Base-by-base conservation (phyloP, 2,329 filamentous ascomycete species). In the Colletotrichum sp. region DNA sequence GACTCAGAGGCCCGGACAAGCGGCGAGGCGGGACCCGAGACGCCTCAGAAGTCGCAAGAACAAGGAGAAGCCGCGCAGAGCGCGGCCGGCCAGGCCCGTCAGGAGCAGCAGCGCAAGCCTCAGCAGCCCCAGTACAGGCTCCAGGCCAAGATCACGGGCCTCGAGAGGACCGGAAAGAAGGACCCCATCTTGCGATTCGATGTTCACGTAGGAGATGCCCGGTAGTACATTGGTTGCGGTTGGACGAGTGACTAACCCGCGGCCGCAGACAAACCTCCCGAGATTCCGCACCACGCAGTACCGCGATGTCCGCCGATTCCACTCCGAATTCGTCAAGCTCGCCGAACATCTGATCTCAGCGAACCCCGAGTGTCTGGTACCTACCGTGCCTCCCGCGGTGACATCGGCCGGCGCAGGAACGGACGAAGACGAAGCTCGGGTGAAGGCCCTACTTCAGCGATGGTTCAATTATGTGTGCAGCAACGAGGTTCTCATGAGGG, bases 221-320 rank as follows among this genome's bases (percentile, higher is more conserved):
- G 12, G 12, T 25, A 15, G 16, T 11, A 6, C 22, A 13, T 22
- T 52, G 44, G 25, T 28, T 68, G 57, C 30, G 60, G 22, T 32
- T 36, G 63, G 27, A n/a, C 59, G 25, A 27, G n/a, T 52, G 28
- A 22, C 61, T 76, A 61, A 76, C 60, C 32, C 22, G 11, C 28
- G 6, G 16, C 63, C 63, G 22, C 73, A 99, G 97, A 99, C 97
- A 79, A 99, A 99, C 86, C 94, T 99, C n/a, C 96, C 96, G 69
- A 96, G 96, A 80, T 99, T 98, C 85, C 93, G 97, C 80, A 99
- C 97, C 1, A 99, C 97, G 7, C 97, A 99, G 84, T 99, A 98
- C 87, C 96, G 97, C 82, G 97, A 99, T 85, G 96, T 99, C 79
- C 94, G 97, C 80, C 95, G 97, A 76, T 94, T 98, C 77, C 97